Conservation (phyloP, 169 alveolate genomes). For the Plasmodium inui region DNA sequence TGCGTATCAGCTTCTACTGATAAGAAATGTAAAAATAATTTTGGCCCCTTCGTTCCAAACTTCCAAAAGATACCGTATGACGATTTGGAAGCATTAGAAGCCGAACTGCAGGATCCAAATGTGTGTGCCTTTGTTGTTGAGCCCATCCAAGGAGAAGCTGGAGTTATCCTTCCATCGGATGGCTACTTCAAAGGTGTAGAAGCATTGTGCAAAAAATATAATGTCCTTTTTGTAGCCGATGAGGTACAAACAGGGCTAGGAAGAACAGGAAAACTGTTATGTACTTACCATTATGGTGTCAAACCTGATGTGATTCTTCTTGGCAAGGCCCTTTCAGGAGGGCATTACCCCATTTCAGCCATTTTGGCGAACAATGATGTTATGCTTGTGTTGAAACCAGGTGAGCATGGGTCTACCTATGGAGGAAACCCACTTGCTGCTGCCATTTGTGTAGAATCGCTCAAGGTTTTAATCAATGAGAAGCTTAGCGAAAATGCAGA, state of each 20-base stretch:
- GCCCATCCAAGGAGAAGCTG: conserved; percentile 96
- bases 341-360: conserved; percentile 93
- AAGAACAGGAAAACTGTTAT: conserved; percentile 92
- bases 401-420: conserved; percentile 94
- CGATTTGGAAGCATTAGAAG: conserved; percentile 80
- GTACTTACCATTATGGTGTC: conserved; percentile 84
- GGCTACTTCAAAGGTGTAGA: conserved; percentile 87
- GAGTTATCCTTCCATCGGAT: conserved; percentile 93
- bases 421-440: conserved; percentile 92
- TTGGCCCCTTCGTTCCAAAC: conserved; percentile 89
- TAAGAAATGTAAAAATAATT: conserved; percentile 88
- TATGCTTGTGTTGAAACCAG: conserved; percentile 93
- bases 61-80: conserved; percentile 77
- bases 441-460: conserved; percentile 90
- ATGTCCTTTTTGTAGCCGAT: conserved; percentile 87
- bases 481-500: conserved; percentile 89
- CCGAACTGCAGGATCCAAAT: conserved; percentile 82
- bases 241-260: conserved; percentile 95
- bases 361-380: conserved; percentile 90
- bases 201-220: conserved; percentile 84
- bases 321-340: conserved; percentile 94
- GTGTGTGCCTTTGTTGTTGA: conserved; percentile 92
- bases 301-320: conserved; percentile 92
- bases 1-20: conserved; percentile 93
- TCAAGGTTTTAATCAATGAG: conserved; percentile 89